Percentiles rank a stretch among this genome's conserved stretches.
Conservation (phyloP, 805 yeast genomes). For the Zygoascus bituminiphila region DNA sequence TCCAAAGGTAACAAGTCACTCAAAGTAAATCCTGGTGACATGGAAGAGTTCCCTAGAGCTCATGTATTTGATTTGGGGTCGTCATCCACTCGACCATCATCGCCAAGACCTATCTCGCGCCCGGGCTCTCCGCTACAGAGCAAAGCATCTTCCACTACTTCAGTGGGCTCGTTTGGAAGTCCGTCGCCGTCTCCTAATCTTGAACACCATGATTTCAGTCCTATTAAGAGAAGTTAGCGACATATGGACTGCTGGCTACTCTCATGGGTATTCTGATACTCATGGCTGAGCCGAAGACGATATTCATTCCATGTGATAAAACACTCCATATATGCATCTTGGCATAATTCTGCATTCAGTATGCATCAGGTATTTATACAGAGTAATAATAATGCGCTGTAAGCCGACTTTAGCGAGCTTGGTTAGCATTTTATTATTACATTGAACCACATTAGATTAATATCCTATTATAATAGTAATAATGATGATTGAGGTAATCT, state of each 20-base stretch:
- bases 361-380: neutral
- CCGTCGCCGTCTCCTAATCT: neutral
- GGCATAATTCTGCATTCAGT: neutral
- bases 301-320: neutral
- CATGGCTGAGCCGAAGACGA: too few species aligned
- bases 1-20: neutral
- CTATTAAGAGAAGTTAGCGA: neutral
- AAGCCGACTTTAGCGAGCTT: too few species aligned
- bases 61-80: neutral
- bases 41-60: neutral
- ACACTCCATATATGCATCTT: neutral
- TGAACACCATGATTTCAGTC: neutral
- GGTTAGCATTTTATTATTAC: neutral
- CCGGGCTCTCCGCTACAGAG: neutral
- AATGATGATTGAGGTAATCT: too few species aligned
- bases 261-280: too few species aligned
- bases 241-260: too few species aligned
- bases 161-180: neutral
- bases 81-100: neutral
- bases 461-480: too few species aligned
- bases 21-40: neutral
- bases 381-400: too few species aligned
- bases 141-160: neutral
- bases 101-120: neutral
- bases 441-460: too few species aligned